Base-by-base conservation (phyloP, 106 monocot genomes). In the Dioscorea alata region DNA sequence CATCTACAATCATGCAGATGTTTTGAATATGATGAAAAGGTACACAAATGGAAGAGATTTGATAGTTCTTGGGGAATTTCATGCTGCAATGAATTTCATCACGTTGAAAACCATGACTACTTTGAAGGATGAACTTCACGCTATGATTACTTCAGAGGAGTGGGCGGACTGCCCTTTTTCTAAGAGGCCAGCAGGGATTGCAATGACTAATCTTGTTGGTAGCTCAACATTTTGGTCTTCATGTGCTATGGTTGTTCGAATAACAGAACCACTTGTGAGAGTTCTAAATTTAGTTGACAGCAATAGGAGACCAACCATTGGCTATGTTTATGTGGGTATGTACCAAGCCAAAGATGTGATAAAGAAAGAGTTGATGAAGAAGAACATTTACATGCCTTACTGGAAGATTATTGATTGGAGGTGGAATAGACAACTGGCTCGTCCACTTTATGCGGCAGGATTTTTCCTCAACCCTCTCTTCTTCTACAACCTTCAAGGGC, bases 331-430 rank as follows among this genome's bases (percentile, higher is more conserved):
- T 69, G 70, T 79, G 23, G 83, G 80, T 73, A 32, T 94, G 56
- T 64, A 75, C 65, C 76, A 81, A 33, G 90, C 77, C 34, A 94
- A 88, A 65, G 83, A 90, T 49, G 70, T 48, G 12, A 88, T 94
- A 6, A 85, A 69, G 67, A 90, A 75, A 60, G 85, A 78, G 71
- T 57, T 94, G 8, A 75, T 81, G 69, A 81, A 77, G 63, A 90
- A 94, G 81, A 78, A 2, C 18, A 66, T 76, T 48, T 97, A 90
- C 72, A 67, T 83, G 84, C 76, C 78, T n/a, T 99, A 93, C 19
- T 99, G 89, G 86, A 74, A 88, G 33, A 85, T 92, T 59, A 93
- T 99, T 33, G 85, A 99, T 70, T 85, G 87, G 84, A 85, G 87
- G 64, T 99, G 89, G 99, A 64, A 76, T 48, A 72, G 64, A 61